A percentile compares a stretch with the other conserved stretches of the same genome.
Conservation (phyloP, 2,329 filamentous ascomycete genomes). For the Hypocreales sp. region DNA sequence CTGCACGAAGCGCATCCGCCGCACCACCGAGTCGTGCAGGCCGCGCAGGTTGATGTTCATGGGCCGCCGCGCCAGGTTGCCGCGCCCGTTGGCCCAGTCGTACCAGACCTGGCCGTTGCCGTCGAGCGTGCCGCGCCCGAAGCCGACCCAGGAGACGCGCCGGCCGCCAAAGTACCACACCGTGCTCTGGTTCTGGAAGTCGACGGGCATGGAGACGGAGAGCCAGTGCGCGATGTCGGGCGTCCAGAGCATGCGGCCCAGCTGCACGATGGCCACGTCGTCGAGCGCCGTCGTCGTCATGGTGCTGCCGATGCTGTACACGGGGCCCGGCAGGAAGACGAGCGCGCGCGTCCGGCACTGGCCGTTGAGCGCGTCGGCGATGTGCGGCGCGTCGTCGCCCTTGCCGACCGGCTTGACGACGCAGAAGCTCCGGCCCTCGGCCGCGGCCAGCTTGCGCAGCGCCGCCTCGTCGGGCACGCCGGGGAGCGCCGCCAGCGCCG, state of each 20-base stretch:
- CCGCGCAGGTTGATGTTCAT: conserved; percentile 31
- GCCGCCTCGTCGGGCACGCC: background rate
- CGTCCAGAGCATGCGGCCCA: conserved; percentile 22
- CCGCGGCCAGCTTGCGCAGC: conserved; percentile 4
- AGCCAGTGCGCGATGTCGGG: conserved; percentile 36
- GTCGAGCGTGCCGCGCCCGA: conserved; percentile 36
- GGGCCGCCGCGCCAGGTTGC: conserved; percentile 32
- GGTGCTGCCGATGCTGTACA: conserved; percentile 17
- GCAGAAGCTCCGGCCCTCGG: conserved; percentile 11
- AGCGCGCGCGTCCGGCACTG: conserved; percentile 13
- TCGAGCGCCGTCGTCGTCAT: conserved; percentile 18
- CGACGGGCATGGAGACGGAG: conserved; percentile 30
- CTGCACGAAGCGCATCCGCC: conserved; percentile 33
- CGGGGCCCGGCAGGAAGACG: conserved; percentile 15
- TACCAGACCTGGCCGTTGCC: conserved; percentile 48
- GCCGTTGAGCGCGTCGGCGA: conserved; percentile 15
- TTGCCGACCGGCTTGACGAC: conserved; percentile 10
- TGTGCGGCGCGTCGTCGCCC: conserved; percentile 16
- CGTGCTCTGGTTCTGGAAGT: conserved; percentile 39
- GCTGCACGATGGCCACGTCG: conserved; percentile 27
- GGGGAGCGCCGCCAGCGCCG: too few relatives aligned
- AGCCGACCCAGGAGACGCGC: conserved; percentile 30
- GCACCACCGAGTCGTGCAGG: conserved; percentile 30
- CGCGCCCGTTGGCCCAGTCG: conserved; percentile 25
- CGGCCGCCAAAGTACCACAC: conserved; percentile 39